phyloP scores from a whole-genome alignment of 139 green algal species.

The Nannochloris sp. region DNA sequence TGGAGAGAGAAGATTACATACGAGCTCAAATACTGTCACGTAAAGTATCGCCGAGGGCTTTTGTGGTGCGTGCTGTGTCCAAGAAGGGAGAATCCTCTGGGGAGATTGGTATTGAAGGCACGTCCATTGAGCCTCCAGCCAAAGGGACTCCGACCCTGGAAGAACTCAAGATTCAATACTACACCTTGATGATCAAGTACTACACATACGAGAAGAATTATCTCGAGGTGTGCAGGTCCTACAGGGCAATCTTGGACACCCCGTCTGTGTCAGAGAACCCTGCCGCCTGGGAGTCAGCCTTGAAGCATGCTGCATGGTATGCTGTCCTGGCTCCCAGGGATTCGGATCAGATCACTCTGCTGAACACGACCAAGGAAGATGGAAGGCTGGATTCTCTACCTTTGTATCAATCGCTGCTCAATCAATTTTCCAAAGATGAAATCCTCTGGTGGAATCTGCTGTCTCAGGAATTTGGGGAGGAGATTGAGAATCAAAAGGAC shows the following conservation, averaged over 20 bases:
- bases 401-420: constrained; percentile 72
- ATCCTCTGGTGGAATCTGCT: constrained; percentile 75
- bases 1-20: constrained; percentile 88
- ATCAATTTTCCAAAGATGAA: constrained; percentile 74
- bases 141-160: constrained; percentile 73
- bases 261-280: constrained; percentile 38
- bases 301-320: constrained; percentile 78
- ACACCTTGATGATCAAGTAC: constrained; percentile 84
- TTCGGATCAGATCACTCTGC: constrained; percentile 76
- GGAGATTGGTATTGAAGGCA: constrained; percentile 86
- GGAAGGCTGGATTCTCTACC: constrained; percentile 75
- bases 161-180: constrained; percentile 93
- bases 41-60: constrained; percentile 87
- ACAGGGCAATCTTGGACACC: constrained; percentile 56
- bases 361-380: constrained; percentile 60
- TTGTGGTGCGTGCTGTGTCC: constrained; percentile 37
- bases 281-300: constrained; percentile 30
- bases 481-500: constrained; percentile 53
- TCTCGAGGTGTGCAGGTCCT: constrained; percentile 84
- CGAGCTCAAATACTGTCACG: constrained; percentile 72
- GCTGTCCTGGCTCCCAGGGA: constrained; percentile 70
- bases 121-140: constrained; percentile 73
- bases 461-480: constrained; percentile 42
- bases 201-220: constrained; percentile 78
- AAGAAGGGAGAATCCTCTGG: constrained; percentile 64